These are phyloP conservation scores for Ricinus communis DNA, from an alignment of 345 rosid genomes.

Conservation along the genomic window DNA sequence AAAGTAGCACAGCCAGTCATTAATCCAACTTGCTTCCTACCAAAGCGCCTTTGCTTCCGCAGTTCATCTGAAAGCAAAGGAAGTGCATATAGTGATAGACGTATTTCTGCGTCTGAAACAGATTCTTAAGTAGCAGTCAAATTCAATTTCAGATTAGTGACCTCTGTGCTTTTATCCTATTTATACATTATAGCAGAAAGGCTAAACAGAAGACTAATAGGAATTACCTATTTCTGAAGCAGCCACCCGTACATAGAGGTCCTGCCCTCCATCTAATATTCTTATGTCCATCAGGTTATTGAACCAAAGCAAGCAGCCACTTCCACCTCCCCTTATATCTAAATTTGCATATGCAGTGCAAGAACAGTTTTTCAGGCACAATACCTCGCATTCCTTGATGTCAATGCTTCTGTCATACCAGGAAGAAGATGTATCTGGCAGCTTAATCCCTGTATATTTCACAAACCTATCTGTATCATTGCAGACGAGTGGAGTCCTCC, in stretches of 20 bases:
- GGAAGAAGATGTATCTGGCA: not conserved
- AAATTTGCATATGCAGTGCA: slow-evolving; percentile 9
- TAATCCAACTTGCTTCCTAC: too few species aligned
- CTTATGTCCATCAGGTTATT: not conserved
- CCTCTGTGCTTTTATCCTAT: too few species aligned
- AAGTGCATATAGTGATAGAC: too few species aligned
- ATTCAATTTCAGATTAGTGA: too few species aligned
- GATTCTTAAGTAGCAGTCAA: too few species aligned
- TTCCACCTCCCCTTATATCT: not conserved
- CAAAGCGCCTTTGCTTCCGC: too few species aligned
- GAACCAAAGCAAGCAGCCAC: too few species aligned
- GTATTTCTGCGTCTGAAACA: too few species aligned
- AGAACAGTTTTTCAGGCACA: not conserved
- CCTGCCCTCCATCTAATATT: not conserved
- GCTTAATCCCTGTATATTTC: not conserved
- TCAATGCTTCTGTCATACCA: slow-evolving; percentile 1
- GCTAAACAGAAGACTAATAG: not conserved
- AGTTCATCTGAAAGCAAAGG: too few species aligned
- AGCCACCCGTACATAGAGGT: not conserved
- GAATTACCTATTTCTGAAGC: not conserved
- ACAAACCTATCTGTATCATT: not conserved
- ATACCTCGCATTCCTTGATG: not conserved
- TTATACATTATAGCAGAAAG: too few species aligned
- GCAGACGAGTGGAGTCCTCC: slow-evolving; percentile 1
- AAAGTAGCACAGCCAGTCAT: too few species aligned